Conservation (phyloP, 2,329 filamentous ascomycete species). For the Fusarium xyrophilum region DNA sequence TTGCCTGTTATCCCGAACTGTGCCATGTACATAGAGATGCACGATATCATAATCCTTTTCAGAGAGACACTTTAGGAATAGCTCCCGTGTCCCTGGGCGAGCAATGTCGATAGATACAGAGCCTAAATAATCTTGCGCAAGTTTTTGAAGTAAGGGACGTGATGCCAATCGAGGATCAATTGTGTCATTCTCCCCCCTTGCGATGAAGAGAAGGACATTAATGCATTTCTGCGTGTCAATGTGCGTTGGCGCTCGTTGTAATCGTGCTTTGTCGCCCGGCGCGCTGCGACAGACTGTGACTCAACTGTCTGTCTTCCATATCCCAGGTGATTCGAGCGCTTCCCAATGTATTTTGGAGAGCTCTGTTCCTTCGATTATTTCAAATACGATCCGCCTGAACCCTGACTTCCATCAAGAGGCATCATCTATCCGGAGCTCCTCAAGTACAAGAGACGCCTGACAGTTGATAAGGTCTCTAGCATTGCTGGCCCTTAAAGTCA, state of each 20-base stretch:
- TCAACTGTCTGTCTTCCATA: not conserved
- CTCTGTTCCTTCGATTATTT: not conserved
- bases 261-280: not conserved
- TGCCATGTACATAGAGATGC: not conserved
- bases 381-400: not conserved
- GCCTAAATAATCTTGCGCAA: not conserved
- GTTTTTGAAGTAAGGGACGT: not conserved
- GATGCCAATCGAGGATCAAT: not conserved
- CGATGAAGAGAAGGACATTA: not conserved
- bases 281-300: not conserved
- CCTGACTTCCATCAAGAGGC: not conserved
- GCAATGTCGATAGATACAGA: not conserved
- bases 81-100: not conserved
- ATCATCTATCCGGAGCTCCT: not conserved
- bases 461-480: not conserved
- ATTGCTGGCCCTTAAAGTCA: not conserved
- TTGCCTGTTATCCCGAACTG: not conserved
- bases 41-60: not conserved
- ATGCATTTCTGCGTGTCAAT: not conserved
- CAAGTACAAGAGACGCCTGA: not conserved
- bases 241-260: not conserved
- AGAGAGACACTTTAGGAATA: not conserved
- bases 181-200: not conserved
- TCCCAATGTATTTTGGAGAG: not conserved
- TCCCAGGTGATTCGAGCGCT: not conserved